Evolutionary conservation across 2,329 filamentous ascomycete species (phyloP).

Genomic region (Chaetomium olivaceum): DNA sequence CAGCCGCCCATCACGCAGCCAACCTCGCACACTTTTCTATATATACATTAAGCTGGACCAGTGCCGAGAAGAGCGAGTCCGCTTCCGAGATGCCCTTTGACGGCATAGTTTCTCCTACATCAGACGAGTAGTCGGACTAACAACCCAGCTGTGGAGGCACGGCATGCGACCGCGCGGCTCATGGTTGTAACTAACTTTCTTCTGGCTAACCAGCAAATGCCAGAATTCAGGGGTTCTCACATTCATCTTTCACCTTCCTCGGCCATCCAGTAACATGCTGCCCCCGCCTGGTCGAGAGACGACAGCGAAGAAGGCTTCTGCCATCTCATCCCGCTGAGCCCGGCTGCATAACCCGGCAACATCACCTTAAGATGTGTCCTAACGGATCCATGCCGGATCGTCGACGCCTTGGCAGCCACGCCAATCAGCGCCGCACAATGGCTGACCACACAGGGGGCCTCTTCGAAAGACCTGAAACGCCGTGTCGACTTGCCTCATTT

Average conservation of each 20-base stretch:
- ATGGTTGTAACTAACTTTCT: background rate
- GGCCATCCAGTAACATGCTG: background rate
- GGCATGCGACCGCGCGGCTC: constrained; percentile 11
- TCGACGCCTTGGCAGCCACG: constrained; percentile 3
- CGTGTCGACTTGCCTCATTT: constrained; percentile 26
- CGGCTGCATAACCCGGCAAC: constrained; percentile 21
- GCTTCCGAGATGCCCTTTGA: background rate
- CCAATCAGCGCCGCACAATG: constrained; percentile 24
- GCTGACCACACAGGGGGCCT: constrained; percentile 15
- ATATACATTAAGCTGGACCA: constrained; percentile 1
- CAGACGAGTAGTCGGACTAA: background rate
- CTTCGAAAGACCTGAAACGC: constrained; percentile 31
- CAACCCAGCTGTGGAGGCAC: constrained; percentile 8
- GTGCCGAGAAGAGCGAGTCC: background rate
- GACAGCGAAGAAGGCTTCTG: constrained; percentile 1
- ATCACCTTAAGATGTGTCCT: constrained; percentile 24
- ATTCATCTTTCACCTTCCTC: background rate
- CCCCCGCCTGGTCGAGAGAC: background rate
- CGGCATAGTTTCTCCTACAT: background rate
- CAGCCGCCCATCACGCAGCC: constrained; percentile 1
- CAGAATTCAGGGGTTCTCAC: constrained; percentile 12
- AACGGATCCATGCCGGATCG: constrained; percentile 24
- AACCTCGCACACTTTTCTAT: background rate
- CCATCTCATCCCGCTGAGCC: background rate
- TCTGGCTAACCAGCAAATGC: background rate